phyloP scores from a whole-genome alignment of 2,329 filamentous ascomycete genomes.

The Trichoderma semiorbis region DNA sequence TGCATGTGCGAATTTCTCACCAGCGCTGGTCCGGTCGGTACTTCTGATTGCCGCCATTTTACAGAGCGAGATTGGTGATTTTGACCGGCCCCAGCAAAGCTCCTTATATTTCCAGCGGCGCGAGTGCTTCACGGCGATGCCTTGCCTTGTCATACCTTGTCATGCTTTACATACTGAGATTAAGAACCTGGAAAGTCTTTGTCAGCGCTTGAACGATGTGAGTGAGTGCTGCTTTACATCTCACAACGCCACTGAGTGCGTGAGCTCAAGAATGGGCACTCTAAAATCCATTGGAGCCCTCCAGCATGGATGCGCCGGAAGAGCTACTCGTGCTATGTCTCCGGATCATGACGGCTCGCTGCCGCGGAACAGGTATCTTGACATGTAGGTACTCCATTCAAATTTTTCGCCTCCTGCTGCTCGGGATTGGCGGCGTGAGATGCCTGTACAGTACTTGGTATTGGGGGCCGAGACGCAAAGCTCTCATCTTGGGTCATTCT shows the following conservation, averaged over 20 bases:
- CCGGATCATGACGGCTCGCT: not conserved
- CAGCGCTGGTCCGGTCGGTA: not conserved
- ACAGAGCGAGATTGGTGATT: slow-evolving; percentile 11
- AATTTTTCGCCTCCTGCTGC: not conserved
- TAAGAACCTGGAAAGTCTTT: not conserved
- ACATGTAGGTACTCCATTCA: not conserved
- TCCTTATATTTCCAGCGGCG: not conserved
- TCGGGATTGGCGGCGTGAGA: not conserved
- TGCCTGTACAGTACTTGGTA: not conserved
- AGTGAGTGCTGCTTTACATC: not conserved
- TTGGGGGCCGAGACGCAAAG: not conserved
- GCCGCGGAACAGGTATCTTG: not conserved
- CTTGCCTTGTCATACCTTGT: not conserved
- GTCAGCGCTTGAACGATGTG: not conserved
- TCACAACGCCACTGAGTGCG: not conserved
- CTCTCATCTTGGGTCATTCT: not conserved
- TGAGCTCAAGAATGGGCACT: not conserved
- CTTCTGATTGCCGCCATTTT: not conserved
- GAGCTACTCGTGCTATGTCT: not conserved
- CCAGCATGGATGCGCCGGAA: slow-evolving; percentile 7
- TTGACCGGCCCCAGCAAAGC: not conserved
- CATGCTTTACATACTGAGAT: not conserved
- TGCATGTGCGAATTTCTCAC: not conserved
- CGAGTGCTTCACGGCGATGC: not conserved
- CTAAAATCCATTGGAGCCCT: not conserved